Conservation (phyloP, 2,329 filamentous ascomycete genomes). For the Botryotinia globosa region DNA sequence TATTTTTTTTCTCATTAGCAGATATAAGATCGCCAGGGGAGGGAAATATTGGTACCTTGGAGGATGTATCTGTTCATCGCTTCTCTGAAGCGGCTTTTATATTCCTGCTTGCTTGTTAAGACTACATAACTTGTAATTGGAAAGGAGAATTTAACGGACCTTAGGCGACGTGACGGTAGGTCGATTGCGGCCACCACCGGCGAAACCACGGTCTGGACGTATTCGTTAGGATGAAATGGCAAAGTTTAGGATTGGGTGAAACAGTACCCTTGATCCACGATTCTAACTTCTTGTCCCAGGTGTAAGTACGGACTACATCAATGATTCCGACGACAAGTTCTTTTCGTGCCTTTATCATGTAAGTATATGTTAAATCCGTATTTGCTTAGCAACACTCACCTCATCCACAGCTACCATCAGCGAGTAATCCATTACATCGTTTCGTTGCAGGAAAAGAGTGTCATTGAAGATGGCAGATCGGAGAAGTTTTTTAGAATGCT, state of each 20-base stretch:
- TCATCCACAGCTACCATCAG: conserved; percentile 98
- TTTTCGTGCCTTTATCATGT: conserved; percentile 53
- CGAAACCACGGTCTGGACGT: conserved; percentile 66
- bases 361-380: not conserved
- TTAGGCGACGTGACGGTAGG: conserved; percentile 96
- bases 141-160: conserved; percentile 48
- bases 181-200: conserved; percentile 70
- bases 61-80: conserved; percentile 83
- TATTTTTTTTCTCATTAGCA: conserved; percentile 4
- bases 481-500: conserved; percentile 88
- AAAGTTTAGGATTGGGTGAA: not conserved
- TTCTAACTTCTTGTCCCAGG: conserved; percentile 99
- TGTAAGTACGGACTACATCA: conserved; percentile 97
- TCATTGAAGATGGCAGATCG: conserved; percentile 95
- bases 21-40: not conserved
- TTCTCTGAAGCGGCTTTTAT: conserved; percentile 91
- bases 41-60: conserved; percentile 29
- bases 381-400: conserved; percentile 21
- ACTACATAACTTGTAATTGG: not conserved
- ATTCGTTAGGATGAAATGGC: not conserved
- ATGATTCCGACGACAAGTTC: conserved; percentile 98
- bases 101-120: conserved; percentile 50
- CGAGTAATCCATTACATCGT: conserved; percentile 99
- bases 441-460: conserved; percentile 87
- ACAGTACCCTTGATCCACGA: conserved; percentile 82